Percentiles rank a stretch among this genome's conserved stretches.
Evolutionary conservation across 1,284 basidiomycete species (phyloP).

Genomic region (Cystobasidium slooffiae): DNA sequence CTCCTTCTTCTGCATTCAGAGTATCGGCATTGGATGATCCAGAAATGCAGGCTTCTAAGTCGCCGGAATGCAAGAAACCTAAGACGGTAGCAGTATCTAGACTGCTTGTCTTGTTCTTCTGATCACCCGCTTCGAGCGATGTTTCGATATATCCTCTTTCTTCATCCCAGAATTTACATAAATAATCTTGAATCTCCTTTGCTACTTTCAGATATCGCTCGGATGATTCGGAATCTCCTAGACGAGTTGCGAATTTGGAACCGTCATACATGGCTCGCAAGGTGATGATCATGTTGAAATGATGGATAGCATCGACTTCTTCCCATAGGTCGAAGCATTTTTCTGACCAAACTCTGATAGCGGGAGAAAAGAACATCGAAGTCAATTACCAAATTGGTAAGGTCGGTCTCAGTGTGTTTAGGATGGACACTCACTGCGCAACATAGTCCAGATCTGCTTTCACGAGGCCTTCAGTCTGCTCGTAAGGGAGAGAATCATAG

Average conservation of each 20-base stretch:
- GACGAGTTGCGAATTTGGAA: constrained; percentile 54
- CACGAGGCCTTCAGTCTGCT: constrained; percentile 56
- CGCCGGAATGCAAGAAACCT: constrained; percentile 57
- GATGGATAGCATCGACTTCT: constrained; percentile 59
- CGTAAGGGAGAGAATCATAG: constrained; percentile 54
- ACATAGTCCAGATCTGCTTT: constrained; percentile 63
- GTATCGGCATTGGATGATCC: background rate
- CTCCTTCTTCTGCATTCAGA: background rate
- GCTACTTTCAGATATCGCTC: constrained; percentile 56
- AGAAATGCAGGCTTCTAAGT: constrained; percentile 16
- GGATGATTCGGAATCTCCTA: constrained; percentile 56
- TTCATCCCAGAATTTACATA: constrained; percentile 57
- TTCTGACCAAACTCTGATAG: constrained; percentile 29
- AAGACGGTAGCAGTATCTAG: constrained; percentile 52
- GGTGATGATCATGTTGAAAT: constrained; percentile 59
- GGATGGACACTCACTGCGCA: constrained; percentile 47
- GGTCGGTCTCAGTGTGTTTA: constrained; percentile 52
- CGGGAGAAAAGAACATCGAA: background rate
- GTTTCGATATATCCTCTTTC: constrained; percentile 54
- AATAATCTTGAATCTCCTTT: constrained; percentile 47
- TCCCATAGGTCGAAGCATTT: constrained; percentile 53
- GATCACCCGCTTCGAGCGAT: constrained; percentile 48
- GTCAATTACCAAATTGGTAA: constrained; percentile 36
- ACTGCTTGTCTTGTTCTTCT: constrained; percentile 45
- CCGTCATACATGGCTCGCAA: constrained; percentile 58